phyloP scores from a whole-genome alignment of 129 eudicot genomes.

The Glebionis coronaria region DNA sequence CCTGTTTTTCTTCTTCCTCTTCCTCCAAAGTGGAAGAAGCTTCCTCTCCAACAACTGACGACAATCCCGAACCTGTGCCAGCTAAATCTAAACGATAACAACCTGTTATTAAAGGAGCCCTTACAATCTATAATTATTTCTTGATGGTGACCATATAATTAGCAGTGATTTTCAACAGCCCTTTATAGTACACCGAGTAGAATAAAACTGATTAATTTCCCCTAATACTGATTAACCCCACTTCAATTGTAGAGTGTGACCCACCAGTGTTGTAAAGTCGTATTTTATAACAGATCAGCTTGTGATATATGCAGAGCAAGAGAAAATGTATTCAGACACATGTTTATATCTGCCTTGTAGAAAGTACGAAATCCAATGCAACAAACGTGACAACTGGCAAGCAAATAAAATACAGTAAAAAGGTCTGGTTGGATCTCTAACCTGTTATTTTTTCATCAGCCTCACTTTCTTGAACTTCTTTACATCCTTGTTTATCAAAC shows the following conservation, averaged over 20 bases:
- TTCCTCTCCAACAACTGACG: constrained; percentile 13
- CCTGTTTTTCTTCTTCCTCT: background rate
- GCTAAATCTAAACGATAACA: constrained; percentile 21
- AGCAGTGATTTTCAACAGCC: too few species aligned
- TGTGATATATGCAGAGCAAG: too few species aligned
- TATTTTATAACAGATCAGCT: too few species aligned
- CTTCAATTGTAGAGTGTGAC: too few species aligned
- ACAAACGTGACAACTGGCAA: background rate
- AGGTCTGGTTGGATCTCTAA: constrained; percentile 13
- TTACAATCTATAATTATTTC: background rate
- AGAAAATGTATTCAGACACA: too few species aligned
- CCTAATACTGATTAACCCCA: too few species aligned
- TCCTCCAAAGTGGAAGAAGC: constrained; percentile 8
- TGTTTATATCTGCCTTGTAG: too few species aligned
- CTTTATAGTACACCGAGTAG: too few species aligned
- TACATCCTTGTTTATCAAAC: constrained; percentile 26
- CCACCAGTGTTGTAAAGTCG: background rate
- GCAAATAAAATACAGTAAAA: background rate
- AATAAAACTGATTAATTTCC: too few species aligned
- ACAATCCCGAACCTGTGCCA: constrained; percentile 25
- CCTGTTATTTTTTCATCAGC: constrained; percentile 26
- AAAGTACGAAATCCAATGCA: background rate
- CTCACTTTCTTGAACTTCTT: constrained; percentile 25
- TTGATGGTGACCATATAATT: background rate
- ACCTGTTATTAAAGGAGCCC: constrained; percentile 11